Evolutionary conservation across 1,284 basidiomycete genomes (phyloP).

Genomic region (Moniliophthora roreri): DNA sequence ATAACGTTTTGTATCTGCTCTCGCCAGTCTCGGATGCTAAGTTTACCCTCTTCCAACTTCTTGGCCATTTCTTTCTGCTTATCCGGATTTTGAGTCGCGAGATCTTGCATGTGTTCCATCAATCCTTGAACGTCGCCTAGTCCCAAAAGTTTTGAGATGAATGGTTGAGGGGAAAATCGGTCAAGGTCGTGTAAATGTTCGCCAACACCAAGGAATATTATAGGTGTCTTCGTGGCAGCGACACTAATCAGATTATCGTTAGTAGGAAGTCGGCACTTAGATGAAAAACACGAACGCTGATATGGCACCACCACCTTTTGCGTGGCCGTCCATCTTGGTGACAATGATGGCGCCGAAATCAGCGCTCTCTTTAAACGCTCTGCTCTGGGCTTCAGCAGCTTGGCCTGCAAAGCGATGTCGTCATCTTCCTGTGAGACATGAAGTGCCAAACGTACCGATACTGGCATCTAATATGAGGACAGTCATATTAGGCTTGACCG

Average conservation of each 20-base stretch:
- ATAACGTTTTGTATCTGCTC: constrained; percentile 98
- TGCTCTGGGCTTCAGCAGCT: constrained; percentile 94
- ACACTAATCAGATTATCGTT: constrained; percentile 56
- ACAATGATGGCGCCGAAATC: constrained; percentile 99
- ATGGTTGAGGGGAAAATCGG: constrained; percentile 93
- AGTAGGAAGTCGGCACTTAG: too few species aligned
- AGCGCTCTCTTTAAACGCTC: constrained; percentile 97
- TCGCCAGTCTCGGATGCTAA: constrained; percentile 96
- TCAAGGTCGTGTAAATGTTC: constrained; percentile 97
- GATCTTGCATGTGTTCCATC: constrained; percentile 97
- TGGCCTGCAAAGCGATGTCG: constrained; percentile 61
- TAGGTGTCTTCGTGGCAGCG: constrained; percentile 97
- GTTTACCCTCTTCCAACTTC: constrained; percentile 96
- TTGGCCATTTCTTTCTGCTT: constrained; percentile 98
- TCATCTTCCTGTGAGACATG: background rate
- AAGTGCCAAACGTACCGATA: constrained; percentile 54
- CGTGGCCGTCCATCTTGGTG: constrained; percentile 99
- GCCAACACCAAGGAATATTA: constrained; percentile 98
- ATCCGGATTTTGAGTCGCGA: constrained; percentile 90
- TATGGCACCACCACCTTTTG: constrained; percentile 98
- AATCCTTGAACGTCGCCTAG: constrained; percentile 96
- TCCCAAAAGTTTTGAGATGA: constrained; percentile 95
- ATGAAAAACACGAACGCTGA: constrained; percentile 77
- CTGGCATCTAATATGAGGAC: constrained; percentile 88
- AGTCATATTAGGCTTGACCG: constrained; percentile 94